A percentile compares a stretch with the other conserved stretches of the same genome.
Evolutionary conservation across 2,329 filamentous ascomycete species (phyloP).

Genomic region (Pseudogymnoascus sp.): DNA sequence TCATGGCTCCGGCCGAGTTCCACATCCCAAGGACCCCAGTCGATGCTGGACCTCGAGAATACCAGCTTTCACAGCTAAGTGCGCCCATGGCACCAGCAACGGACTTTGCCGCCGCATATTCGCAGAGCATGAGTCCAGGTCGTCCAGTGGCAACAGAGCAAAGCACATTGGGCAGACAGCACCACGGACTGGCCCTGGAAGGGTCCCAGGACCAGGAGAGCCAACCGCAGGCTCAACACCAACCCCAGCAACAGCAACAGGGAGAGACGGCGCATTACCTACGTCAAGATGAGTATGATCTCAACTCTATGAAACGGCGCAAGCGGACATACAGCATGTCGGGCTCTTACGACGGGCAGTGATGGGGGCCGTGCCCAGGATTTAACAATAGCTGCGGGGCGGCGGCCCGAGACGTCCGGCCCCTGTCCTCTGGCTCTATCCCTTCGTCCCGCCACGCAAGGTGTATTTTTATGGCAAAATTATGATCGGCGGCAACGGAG

Average conservation of each 20-base stretch:
- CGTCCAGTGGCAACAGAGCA: constrained; percentile 13
- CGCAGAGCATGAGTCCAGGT: constrained; percentile 17
- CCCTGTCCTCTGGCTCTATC: neutral
- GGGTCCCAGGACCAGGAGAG: constrained; percentile 15
- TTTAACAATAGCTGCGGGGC: neutral
- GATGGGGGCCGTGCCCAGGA: neutral
- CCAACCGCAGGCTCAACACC: constrained; percentile 16
- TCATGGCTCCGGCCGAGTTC: constrained; percentile 46
- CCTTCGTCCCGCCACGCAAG: neutral
- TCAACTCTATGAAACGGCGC: constrained; percentile 3
- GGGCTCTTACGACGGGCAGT: constrained; percentile 7
- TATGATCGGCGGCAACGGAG: constrained; percentile 1
- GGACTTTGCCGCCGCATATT: constrained; percentile 35
- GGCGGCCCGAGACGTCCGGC: neutral
- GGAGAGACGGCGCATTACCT: constrained; percentile 22
- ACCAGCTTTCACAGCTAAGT: constrained; percentile 46
- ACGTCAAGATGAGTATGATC: neutral
- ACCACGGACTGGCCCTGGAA: constrained; percentile 10
- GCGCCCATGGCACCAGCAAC: constrained; percentile 44
- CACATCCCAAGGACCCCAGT: constrained; percentile 37
- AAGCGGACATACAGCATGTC: constrained; percentile 11
- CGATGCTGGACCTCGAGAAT: constrained; percentile 35
- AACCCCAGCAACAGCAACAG: constrained; percentile 19
- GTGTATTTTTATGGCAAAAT: constrained; percentile 5
- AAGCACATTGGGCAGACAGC: constrained; percentile 15